Percentiles rank a stretch among this genome's conserved stretches.
These are phyloP conservation scores for Globisporangium spinosum DNA, from an alignment of 352 stramenopile genomes.

Conservation along the genomic window DNA sequence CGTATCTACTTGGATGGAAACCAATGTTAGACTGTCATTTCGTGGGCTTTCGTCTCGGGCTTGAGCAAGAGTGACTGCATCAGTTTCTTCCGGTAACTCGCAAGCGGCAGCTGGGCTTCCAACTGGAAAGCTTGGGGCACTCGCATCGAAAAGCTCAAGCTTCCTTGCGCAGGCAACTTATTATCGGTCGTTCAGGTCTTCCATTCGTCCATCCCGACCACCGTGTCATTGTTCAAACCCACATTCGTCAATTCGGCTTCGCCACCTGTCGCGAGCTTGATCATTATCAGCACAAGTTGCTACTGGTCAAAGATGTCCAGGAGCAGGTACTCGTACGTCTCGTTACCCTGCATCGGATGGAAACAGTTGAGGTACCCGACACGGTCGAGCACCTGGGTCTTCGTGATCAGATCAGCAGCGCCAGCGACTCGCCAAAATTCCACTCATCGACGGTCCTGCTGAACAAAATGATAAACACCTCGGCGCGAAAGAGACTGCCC, in stretches of 20 bases:
- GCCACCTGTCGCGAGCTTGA: slow-evolving; percentile 40
- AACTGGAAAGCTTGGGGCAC: slow-evolving; percentile 35
- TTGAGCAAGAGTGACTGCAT: slow-evolving; percentile 59
- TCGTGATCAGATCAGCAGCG: slow-evolving; percentile 63
- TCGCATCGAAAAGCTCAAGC: slow-evolving; percentile 46
- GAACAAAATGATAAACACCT: slow-evolving; percentile 74
- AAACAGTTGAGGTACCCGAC: slow-evolving; percentile 62
- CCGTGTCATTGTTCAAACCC: slow-evolving; percentile 38
- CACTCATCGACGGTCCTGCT: slow-evolving; percentile 63
- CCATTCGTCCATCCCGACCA: slow-evolving; percentile 47
- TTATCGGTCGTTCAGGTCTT: slow-evolving; percentile 53
- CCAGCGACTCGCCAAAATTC: slow-evolving; percentile 62
- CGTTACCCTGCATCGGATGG: slow-evolving; percentile 50
- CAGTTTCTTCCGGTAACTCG: slow-evolving; percentile 55
- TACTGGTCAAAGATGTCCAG: slow-evolving; percentile 49
- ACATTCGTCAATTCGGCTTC: slow-evolving; percentile 49
- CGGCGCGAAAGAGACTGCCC: slow-evolving; percentile 48
- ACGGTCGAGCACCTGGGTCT: slow-evolving; percentile 60
- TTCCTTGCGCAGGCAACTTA: slow-evolving; percentile 40
- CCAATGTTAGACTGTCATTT: slow-evolving; percentile 18
- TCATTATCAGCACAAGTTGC: slow-evolving; percentile 49
- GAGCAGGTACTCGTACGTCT: slow-evolving; percentile 48
- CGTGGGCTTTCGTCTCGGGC: slow-evolving; percentile 44
- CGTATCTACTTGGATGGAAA: not conserved
- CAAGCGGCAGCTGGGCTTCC: slow-evolving; percentile 44